These are phyloP conservation scores for Quercus tomentella DNA, from an alignment of 331 rosid species.

Conservation along the genomic window DNA sequence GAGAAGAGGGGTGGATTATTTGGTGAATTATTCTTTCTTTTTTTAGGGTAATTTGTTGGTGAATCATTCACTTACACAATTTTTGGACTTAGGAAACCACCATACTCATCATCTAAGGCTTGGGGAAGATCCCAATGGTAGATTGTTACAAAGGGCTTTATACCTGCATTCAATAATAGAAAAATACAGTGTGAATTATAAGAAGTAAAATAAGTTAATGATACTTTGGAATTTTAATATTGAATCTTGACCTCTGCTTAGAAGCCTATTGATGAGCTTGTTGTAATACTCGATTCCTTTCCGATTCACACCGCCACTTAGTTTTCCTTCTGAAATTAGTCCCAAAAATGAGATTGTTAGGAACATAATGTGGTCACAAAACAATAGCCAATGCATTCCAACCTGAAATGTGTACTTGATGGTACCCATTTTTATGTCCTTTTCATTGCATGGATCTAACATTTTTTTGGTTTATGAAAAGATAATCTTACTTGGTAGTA, in stretches of 20 bases:
- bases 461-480: background rate
- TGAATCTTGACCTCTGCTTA: slow-evolving; percentile 19
- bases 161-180: background rate
- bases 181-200: background rate
- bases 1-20: background rate
- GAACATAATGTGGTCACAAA: background rate
- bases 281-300: slow-evolving; percentile 27
- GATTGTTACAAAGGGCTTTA: background rate
- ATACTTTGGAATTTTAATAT: background rate
- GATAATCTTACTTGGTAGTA: slow-evolving; percentile 23
- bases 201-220: background rate
- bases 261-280: slow-evolving; percentile 32
- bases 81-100: background rate
- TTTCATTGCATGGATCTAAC: too few species aligned
- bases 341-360: background rate
- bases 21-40: background rate
- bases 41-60: too few species aligned
- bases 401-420: background rate
- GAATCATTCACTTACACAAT: background rate
- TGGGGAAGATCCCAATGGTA: background rate
- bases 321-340: slow-evolving; percentile 34
- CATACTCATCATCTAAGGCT: background rate
- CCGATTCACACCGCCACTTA: slow-evolving; percentile 23
- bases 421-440: background rate
- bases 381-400: background rate